Evolutionary conservation across 352 stramenopile species (phyloP), one percentile per base, ranked within the genome.

Genomic region (Phytophthora lateralis): DNA sequence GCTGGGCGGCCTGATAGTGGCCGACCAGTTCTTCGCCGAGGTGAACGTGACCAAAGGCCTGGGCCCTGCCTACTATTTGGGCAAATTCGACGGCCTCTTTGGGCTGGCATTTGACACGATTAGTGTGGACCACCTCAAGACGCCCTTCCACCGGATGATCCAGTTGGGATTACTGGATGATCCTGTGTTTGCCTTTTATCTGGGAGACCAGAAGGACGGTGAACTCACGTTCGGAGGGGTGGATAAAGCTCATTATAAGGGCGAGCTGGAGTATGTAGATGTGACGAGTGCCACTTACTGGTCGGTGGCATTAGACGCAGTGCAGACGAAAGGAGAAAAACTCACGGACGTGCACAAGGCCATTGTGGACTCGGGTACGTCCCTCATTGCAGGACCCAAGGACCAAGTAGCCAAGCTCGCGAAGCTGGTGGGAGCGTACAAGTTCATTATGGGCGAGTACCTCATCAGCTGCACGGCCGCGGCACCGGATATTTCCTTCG

Each of bases 31-130:
- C 50, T 99, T 99, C 66, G 97, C 95, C 14, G 95, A 98, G 69
- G 88, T 99, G 17, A 94, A 97, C 51, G 95, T 99, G 69, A 98
- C 96, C 9, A 97, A 94, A 55, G 97, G 97, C 11, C 78, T 99
- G 9, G 97, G 96, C 9, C 73, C 97, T 5, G 95, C 90, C 8
- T 99, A 98, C 69, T 93, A 89, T 24, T 56, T 98, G 14, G 96
- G 95, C 59, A 98, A 99, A 45, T 99, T 99, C 73, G 97, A 99
- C 76, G 97, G 97, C 26, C 98, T 99, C 63, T 90, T 99, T 49
- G 97, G 97, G 41, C 71, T 99, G 14, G 97, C 88, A 26, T 99
- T 99, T 61, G 91, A 97, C 59, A 77, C 83, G 6, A 97, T 99
- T 66, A 94, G 81, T 49, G 91, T 98, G 14, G 90, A 96, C 55